phyloP scores from a whole-genome alignment of 306 rosid species.

The Styphnolobium japonicum region DNA sequence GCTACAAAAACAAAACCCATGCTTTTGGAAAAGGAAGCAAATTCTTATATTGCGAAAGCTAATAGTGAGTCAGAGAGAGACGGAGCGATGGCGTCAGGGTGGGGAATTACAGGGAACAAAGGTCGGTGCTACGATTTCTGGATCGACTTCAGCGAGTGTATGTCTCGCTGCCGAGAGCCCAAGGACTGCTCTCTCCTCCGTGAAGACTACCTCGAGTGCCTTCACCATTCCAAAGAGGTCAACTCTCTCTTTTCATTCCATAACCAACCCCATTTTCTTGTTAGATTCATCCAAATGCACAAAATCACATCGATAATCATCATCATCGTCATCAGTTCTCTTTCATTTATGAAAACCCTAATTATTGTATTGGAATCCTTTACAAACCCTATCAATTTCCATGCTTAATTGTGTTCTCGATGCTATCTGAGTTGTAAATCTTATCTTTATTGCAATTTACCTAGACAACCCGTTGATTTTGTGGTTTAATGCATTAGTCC shows the following conservation, averaged over 20 bases:
- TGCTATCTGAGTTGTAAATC: not conserved
- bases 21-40: too few relatives aligned
- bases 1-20: too few relatives aligned
- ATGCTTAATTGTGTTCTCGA: not conserved
- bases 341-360: constrained; percentile 26
- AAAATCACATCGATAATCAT: not conserved
- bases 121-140: constrained; percentile 99
- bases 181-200: constrained; percentile 89
- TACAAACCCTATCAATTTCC: not conserved
- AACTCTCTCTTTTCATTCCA: not conserved
- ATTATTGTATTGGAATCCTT: not conserved
- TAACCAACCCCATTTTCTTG: not conserved
- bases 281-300: not conserved
- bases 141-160: constrained; percentile 96
- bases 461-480: not conserved
- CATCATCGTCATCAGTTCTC: not conserved
- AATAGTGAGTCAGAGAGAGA: too few relatives aligned
- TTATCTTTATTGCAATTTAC: not conserved
- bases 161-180: constrained; percentile 96
- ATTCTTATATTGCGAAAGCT: too few relatives aligned
- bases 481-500: not conserved
- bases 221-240: constrained; percentile 99
- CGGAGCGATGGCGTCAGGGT: constrained; percentile 81
- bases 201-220: constrained; percentile 98
- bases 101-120: constrained; percentile 96